phyloP scores from a whole-genome alignment of 2,329 filamentous ascomycete species.

The Coniella vitis region DNA sequence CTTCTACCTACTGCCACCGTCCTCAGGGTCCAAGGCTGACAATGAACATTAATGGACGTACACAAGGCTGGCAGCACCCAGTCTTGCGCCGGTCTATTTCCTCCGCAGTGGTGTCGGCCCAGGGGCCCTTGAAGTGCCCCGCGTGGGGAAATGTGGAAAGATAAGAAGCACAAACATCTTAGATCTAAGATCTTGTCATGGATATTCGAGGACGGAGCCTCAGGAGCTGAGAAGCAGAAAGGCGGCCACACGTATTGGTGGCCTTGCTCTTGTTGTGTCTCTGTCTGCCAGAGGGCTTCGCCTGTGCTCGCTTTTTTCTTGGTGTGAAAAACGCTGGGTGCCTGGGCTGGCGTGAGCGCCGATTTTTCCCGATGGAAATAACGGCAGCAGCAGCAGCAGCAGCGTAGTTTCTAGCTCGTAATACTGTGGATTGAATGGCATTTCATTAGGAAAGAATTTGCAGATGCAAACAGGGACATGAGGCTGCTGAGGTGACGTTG shows the following conservation, averaged over 20 bases:
- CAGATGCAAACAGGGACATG: conserved; percentile 3
- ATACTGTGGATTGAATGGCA: conserved; percentile 9
- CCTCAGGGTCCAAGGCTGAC: no score
- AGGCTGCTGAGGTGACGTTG: neutral
- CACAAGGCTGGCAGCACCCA: no score
- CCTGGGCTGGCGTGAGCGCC: no score
- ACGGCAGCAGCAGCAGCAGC: neutral
- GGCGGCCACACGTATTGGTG: neutral
- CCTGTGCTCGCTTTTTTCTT: no score
- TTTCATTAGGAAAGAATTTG: conserved; percentile 14
- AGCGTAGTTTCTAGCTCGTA: conserved; percentile 11
- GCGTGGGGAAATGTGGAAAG: conserved; percentile 13
- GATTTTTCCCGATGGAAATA: no score
- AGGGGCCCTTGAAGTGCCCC: conserved; percentile 10
- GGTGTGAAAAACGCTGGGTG: neutral
- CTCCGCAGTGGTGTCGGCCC: neutral
- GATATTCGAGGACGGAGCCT: conserved; percentile 1
- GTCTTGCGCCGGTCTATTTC: no score
- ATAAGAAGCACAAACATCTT: conserved; percentile 7
- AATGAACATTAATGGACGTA: no score
- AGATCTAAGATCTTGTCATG: conserved; percentile 18
- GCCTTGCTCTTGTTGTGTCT: neutral
- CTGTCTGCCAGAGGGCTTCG: no score
- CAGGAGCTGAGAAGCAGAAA: neutral
- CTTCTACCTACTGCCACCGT: no score